phyloP scores from a whole-genome alignment of 1,284 basidiomycete species.

The Ceratobasidium sp. region DNA sequence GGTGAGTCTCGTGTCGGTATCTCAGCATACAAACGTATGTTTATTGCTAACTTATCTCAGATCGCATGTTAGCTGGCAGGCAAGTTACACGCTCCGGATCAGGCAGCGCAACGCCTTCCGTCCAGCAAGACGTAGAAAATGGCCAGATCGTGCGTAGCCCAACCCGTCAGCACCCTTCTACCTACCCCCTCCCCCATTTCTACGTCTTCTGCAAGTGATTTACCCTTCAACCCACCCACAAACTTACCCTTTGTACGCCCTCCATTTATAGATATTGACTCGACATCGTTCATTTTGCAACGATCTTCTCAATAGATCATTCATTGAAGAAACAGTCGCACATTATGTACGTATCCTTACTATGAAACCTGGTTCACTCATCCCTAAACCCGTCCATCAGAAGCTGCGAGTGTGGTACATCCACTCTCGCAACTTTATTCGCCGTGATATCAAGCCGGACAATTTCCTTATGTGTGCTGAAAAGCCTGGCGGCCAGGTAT shows the following conservation, averaged over 20 bases:
- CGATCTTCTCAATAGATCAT: neutral
- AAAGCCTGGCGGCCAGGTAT: constrained; percentile 88
- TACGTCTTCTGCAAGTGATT: neutral
- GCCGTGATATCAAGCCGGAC: constrained; percentile 19
- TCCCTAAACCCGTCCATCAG: neutral
- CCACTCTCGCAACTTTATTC: neutral
- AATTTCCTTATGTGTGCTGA: constrained; percentile 46
- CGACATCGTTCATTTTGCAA: neutral
- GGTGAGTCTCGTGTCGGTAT: constrained; percentile 20
- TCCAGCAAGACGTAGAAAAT: constrained; percentile 47
- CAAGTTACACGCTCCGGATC: neutral
- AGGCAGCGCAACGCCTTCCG: neutral
- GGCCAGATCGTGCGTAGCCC: constrained; percentile 66
- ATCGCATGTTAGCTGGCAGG: neutral
- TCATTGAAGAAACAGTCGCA: neutral
- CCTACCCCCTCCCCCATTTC: neutral
- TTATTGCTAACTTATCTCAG: neutral
- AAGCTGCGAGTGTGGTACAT: neutral
- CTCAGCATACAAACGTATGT: neutral
- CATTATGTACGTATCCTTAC: neutral
- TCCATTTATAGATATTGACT: neutral
- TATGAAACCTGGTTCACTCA: neutral
- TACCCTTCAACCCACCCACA: neutral
- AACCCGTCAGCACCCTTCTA: constrained; percentile 52
- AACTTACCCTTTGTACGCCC: neutral